Base-by-base conservation (phyloP, 2,329 filamentous ascomycete species). In the Fonsecaea pedrosoi region DNA sequence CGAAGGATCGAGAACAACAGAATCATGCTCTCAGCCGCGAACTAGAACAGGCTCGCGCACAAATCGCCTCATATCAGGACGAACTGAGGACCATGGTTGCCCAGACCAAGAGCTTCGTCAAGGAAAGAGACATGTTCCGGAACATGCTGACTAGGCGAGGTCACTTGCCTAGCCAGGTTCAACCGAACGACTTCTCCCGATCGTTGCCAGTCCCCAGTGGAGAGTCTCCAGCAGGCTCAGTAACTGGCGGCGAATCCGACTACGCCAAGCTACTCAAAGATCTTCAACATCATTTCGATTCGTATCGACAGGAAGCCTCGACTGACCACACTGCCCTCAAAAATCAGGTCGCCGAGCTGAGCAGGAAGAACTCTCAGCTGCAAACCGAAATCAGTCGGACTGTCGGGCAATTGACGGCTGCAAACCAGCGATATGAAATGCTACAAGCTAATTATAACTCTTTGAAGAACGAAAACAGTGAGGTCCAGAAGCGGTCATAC, bases 101-200 rank as follows among this genome's bases (percentile, higher is more conserved):
- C 35, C 92, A 94, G 65, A 91, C 93, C 70, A 92, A 97, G 81
- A 96, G 92, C 77, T 97, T 96, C 77, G 92, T 95, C 76, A 92
- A 93, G 74, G 95, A 99, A 80, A 90, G 95, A 69, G 94, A 99
- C 76, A 97, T 97, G 87, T 98, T 97, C 89, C 89, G 94, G 25
- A 92, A 94, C 60, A 94, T 98, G 83, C 86, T 97, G 35, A 91
- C 94, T 72, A 91, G 95, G 69, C 85, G 88, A 65, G 87, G 88
- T 18, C 86, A 88, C 78, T 89, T 80, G 77, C 59, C 53, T 15
- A 85, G 75, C 76, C 86, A 76, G 12, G 90, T 93, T 67, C 82
- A 90, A 50, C 85, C 86, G 15, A 89, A 89, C 1, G 83, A 89
- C 58, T 89, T 96, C 75, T 92, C 90, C 1, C 88, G 89, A 72